A percentile compares a stretch with the other conserved stretches of the same genome.
Conservation (phyloP, 2,329 filamentous ascomycete genomes). For the Fonsecaea erecta region DNA sequence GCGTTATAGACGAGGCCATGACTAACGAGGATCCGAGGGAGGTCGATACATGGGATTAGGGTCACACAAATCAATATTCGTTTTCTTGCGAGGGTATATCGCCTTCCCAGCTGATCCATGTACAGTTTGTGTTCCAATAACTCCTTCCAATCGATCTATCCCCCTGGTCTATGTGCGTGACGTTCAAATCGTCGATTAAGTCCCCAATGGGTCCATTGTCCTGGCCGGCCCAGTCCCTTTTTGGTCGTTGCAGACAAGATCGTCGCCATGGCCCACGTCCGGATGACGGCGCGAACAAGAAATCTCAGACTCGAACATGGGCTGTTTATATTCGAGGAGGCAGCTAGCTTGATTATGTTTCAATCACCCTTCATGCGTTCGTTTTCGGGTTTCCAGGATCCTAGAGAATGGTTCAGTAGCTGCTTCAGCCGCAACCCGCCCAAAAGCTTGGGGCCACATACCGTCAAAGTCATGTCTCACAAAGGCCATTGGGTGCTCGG, state of each 20-base stretch:
- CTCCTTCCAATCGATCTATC: neutral
- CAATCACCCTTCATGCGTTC: slow-evolving; percentile 36
- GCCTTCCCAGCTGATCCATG: neutral
- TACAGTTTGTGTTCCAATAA: neutral
- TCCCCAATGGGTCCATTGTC: neutral
- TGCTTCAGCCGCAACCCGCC: neutral
- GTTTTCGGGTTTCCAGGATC: slow-evolving; percentile 41
- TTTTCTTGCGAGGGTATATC: neutral
- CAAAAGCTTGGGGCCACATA: slow-evolving; percentile 48
- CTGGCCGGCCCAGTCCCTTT: neutral
- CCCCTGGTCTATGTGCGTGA: neutral
- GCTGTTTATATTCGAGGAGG: neutral
- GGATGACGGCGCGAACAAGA: neutral
- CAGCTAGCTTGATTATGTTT: neutral
- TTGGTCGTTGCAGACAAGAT: neutral
- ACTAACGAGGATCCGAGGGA: neutral
- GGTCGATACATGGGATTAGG: neutral
- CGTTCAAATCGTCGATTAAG: neutral
- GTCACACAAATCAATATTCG: neutral
- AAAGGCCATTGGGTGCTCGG: slow-evolving; percentile 93
- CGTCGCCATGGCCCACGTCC: neutral
- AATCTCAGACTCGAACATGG: neutral
- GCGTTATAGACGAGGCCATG: neutral
- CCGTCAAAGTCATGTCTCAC: slow-evolving; percentile 97
- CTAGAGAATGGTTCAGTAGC: slow-evolving; percentile 26